These are phyloP conservation scores for Nakaseomyces uthaithaninus DNA, from an alignment of 1,139 yeast genomes.

Conservation along the genomic window DNA sequence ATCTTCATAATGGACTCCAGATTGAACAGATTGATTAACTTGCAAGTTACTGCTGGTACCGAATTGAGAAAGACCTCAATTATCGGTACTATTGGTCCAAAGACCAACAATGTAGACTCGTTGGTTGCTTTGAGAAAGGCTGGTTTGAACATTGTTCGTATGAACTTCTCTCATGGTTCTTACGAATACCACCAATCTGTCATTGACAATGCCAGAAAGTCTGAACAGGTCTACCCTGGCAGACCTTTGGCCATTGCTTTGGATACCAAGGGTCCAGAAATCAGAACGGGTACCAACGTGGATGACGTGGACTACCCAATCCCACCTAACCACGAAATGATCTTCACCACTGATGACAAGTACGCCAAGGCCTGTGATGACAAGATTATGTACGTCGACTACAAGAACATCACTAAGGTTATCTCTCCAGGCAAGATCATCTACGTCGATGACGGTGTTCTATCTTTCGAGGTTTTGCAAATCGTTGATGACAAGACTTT, in stretches of 20 bases:
- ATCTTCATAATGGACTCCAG: slow-evolving; percentile 12
- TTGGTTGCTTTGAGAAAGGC: slow-evolving; percentile 87
- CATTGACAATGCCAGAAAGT: slow-evolving; percentile 89
- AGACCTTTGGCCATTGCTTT: slow-evolving; percentile 97
- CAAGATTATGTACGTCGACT: slow-evolving; percentile 80
- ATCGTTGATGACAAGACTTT: slow-evolving; percentile 69
- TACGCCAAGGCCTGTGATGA: slow-evolving; percentile 66
- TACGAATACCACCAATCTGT: slow-evolving; percentile 96
- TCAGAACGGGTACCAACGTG: slow-evolving; percentile 91
- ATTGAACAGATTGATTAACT: slow-evolving; percentile 72
- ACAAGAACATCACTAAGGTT: slow-evolving; percentile 92
- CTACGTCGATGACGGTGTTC: slow-evolving; percentile 95
- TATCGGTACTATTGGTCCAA: slow-evolving; percentile 97
- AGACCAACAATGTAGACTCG: slow-evolving; percentile 82
- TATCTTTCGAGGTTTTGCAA: slow-evolving; percentile 86
- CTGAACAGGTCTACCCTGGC: slow-evolving; percentile 83
- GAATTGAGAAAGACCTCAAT: slow-evolving; percentile 90
- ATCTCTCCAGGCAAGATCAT: slow-evolving; percentile 79
- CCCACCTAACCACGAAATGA: slow-evolving; percentile 79
- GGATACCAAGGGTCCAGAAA: slow-evolving; percentile 99
- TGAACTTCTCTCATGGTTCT: slow-evolving; percentile 98
- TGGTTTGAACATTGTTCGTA: slow-evolving; percentile 93
- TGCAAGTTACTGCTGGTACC: slow-evolving; percentile 73
- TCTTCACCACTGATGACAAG: slow-evolving; percentile 81
- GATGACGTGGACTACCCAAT: slow-evolving; percentile 76